Percentiles rank a stretch among this genome's conserved stretches.
phyloP scores from a whole-genome alignment of 2,329 filamentous ascomycete genomes.

The Colletotrichum sp. region DNA sequence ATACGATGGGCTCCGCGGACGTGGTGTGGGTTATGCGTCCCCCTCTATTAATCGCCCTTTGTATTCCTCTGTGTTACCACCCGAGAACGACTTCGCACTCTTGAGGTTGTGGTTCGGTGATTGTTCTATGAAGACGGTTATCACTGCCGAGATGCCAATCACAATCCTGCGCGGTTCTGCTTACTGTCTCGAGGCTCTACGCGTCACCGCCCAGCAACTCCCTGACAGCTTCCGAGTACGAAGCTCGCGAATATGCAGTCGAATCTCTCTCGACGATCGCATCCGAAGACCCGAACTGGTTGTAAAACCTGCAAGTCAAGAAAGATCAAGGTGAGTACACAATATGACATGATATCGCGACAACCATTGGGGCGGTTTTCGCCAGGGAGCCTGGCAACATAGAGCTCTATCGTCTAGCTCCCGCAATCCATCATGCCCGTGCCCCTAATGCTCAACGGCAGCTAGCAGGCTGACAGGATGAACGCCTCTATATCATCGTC shows the following conservation, averaged over 20 bases:
- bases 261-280: constrained; percentile 16
- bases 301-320: constrained; percentile 42
- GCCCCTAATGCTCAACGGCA: background rate
- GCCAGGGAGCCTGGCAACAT: background rate
- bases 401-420: background rate
- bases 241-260: constrained; percentile 18
- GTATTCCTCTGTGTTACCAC: background rate
- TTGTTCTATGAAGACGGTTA: background rate
- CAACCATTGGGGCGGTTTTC: background rate
- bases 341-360: too few species aligned
- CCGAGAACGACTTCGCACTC: background rate
- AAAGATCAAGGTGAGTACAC: constrained; percentile 41
- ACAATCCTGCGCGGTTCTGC: background rate
- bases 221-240: background rate
- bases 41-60: constrained; percentile 8
- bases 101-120: background rate
- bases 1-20: constrained; percentile 14
- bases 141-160: constrained; percentile 1
- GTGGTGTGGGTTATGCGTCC: background rate
- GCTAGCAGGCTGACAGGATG: background rate
- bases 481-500: background rate
- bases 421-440: background rate
- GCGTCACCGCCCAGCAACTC: background rate
- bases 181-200: background rate
- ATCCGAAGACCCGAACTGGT: constrained; percentile 40